phyloP scores from a whole-genome alignment of 2,329 filamentous ascomycete species.

The Diaporthe vaccinii region DNA sequence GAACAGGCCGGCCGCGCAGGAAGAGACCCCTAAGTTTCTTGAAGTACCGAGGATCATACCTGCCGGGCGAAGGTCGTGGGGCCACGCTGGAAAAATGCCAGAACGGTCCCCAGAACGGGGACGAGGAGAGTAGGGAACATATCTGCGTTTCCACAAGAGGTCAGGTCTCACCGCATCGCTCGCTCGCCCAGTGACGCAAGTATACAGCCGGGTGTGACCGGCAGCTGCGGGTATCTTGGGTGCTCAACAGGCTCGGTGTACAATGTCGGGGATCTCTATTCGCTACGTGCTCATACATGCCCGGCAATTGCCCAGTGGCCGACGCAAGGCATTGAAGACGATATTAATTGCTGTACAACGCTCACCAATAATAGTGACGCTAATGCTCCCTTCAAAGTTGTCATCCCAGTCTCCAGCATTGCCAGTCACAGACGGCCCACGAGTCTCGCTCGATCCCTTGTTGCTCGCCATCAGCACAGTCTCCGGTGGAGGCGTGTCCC shows the following conservation, averaged over 20 bases:
- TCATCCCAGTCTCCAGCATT: conserved; percentile 1
- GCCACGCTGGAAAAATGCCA: neutral
- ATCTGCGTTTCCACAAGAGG: neutral
- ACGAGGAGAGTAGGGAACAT: neutral
- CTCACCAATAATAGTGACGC: conserved; percentile 26
- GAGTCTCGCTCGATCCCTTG: conserved; percentile 25
- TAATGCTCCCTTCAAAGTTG: conserved; percentile 6
- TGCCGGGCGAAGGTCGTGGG: neutral
- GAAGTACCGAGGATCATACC: neutral
- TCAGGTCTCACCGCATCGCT: conserved; percentile 8
- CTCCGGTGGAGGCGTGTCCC: neutral
- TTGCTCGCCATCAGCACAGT: conserved; percentile 12
- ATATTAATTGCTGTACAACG: conserved; percentile 28
- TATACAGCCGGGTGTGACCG: conserved; percentile 10
- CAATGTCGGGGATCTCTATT: neutral
- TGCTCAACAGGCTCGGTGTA: neutral
- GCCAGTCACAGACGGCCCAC: conserved; percentile 20
- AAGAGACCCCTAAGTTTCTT: neutral
- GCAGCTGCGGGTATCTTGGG: neutral
- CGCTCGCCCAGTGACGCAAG: conserved; percentile 16
- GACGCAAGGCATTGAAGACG: conserved; percentile 29
- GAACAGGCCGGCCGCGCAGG: conserved; percentile 2
- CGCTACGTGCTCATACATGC: conserved; percentile 10
- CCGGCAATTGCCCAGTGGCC: conserved; percentile 12
- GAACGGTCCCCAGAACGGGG: neutral